A percentile compares a stretch with the other conserved stretches of the same genome.
Conservation (phyloP, 78 protist species). For the Dictyostelium brefeldianum region DNA sequence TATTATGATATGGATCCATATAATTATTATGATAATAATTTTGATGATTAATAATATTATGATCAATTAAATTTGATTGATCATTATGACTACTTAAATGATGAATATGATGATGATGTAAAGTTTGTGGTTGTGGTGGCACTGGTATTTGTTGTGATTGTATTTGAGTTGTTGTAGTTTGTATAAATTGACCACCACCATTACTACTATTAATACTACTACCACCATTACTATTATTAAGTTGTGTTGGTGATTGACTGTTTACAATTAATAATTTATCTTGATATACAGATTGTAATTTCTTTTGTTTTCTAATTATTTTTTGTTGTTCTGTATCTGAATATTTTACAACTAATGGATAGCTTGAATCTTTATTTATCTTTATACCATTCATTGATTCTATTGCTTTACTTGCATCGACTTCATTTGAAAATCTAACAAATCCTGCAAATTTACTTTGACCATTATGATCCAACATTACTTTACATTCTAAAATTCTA, state of each 20-base stretch:
- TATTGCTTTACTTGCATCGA: constrained; percentile 56
- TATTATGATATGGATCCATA: constrained; percentile 9
- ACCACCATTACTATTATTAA: background rate
- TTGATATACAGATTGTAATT: constrained; percentile 16
- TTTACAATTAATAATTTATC: background rate
- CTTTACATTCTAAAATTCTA: constrained; percentile 62
- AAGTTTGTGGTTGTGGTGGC: no score
- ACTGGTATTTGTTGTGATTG: background rate
- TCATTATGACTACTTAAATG: no score
- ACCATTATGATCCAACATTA: constrained; percentile 68
- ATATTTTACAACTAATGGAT: constrained; percentile 73
- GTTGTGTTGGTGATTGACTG: background rate
- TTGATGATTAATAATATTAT: background rate
- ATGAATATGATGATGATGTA: no score
- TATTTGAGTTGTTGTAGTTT: background rate
- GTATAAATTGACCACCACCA: background rate
- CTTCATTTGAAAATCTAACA: constrained; percentile 65
- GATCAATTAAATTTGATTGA: no score
- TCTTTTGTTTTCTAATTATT: constrained; percentile 68
- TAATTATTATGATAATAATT: background rate
- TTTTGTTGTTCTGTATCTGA: constrained; percentile 77
- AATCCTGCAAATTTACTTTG: constrained; percentile 79
- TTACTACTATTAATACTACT: background rate
- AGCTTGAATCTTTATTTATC: background rate
- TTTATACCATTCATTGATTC: constrained; percentile 58